These are phyloP conservation scores for Punica granatum DNA, from an alignment of 345 rosid species.

Conservation along the genomic window DNA sequence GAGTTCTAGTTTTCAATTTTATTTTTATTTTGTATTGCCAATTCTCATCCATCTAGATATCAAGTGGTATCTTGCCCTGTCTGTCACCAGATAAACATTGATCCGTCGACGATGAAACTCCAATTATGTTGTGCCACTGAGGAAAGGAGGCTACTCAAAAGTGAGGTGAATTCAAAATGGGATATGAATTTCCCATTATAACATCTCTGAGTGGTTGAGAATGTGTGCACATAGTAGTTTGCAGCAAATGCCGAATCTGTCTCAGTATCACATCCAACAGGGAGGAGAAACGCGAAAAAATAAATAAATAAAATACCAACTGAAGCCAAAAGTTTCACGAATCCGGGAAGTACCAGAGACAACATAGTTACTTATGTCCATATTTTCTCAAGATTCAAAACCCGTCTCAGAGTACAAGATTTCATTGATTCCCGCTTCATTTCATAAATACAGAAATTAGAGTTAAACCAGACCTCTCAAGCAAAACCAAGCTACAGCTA, in stretches of 20 bases:
- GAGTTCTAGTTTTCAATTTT: too few relatives aligned
- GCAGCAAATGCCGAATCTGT: not conserved
- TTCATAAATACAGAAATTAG: not conserved
- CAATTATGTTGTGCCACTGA: too few relatives aligned
- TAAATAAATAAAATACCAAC: not conserved
- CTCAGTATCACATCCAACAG: not conserved
- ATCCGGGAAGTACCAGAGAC: not conserved
- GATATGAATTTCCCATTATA: too few relatives aligned
- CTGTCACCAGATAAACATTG: too few relatives aligned
- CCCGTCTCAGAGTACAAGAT: not conserved
- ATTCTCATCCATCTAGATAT: too few relatives aligned
- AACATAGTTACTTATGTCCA: not conserved
- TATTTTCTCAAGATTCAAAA: not conserved
- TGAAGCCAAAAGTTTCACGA: not conserved
- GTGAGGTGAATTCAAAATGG: too few relatives aligned
- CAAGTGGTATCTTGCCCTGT: too few relatives aligned
- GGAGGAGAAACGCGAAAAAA: not conserved
- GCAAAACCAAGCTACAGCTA: not conserved
- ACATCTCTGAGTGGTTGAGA: too few relatives aligned
- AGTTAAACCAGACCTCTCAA: not conserved
- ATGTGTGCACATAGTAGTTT: too few relatives aligned
- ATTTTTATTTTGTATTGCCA: too few relatives aligned
- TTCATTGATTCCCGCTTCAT: not conserved
- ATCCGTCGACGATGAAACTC: too few relatives aligned
- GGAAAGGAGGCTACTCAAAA: too few relatives aligned